Conservation (phyloP, 495 filamentous ascomycete species). For the Penicillium roqueforti region DNA sequence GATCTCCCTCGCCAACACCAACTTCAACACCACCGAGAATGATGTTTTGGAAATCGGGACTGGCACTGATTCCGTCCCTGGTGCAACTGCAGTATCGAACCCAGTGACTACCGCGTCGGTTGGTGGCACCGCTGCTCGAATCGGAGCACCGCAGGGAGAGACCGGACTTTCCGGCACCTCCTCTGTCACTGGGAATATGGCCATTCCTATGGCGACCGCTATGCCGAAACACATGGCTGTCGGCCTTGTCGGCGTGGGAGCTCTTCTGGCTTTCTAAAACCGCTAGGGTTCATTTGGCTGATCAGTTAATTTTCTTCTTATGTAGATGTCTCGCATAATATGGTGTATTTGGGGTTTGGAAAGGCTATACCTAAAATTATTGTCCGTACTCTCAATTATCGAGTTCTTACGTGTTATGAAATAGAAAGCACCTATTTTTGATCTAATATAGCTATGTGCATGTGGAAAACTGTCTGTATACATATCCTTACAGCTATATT, state of each 20-base stretch:
- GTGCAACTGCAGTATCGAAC: slow-evolving; percentile 62
- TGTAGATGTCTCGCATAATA: slow-evolving; percentile 9
- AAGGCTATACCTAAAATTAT: slow-evolving; percentile 9
- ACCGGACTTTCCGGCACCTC: slow-evolving; percentile 13
- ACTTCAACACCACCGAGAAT: slow-evolving; percentile 66
- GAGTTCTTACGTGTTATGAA: slow-evolving; percentile 4
- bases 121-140: slow-evolving; percentile 35
- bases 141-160: slow-evolving; percentile 29
- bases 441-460: neutral
- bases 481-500: no score
- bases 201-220: slow-evolving; percentile 13
- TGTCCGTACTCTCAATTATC: neutral
- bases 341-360: slow-evolving; percentile 11
- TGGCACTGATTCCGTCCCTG: slow-evolving; percentile 61
- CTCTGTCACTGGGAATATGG: slow-evolving; percentile 21
- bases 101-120: slow-evolving; percentile 50
- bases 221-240: slow-evolving; percentile 25
- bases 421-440: neutral
- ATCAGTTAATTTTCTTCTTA: neutral
- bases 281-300: neutral
- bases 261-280: slow-evolving; percentile 22
- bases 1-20: slow-evolving; percentile 81
- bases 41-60: slow-evolving; percentile 69
- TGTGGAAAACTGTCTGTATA: neutral
- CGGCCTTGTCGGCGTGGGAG: slow-evolving; percentile 28